These are phyloP conservation scores for Clavulina sp. DNA, from an alignment of 768 basidiomycete genomes.

Conservation along the genomic window DNA sequence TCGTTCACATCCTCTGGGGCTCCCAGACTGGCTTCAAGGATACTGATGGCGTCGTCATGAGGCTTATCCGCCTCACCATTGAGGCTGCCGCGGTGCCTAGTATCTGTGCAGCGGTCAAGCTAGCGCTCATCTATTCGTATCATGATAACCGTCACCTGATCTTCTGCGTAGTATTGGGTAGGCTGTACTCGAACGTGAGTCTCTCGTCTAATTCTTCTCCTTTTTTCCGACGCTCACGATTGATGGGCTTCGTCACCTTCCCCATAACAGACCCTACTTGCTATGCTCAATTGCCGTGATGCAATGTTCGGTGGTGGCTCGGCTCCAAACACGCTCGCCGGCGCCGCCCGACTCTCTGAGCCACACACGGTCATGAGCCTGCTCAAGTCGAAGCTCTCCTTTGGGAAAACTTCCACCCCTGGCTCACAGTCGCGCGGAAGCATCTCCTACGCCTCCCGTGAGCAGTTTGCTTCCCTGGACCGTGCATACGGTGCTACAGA, in stretches of 20 bases:
- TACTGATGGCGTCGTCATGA: neutral
- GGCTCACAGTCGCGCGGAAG: too few relatives aligned
- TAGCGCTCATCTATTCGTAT: neutral
- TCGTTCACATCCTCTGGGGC: neutral
- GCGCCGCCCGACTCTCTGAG: neutral
- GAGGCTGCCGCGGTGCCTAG: neutral
- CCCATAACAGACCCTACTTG: neutral
- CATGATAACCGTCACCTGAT: neutral
- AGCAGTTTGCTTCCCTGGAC: too few relatives aligned
- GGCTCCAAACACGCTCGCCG: neutral
- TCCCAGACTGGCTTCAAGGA: conserved; percentile 2
- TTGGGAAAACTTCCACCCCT: too few relatives aligned
- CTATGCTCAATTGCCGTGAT: conserved; percentile 1
- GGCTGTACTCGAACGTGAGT: conserved; percentile 1
- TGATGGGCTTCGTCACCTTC: neutral
- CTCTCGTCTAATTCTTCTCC: too few relatives aligned
- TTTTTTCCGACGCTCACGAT: neutral
- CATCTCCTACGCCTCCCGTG: too few relatives aligned
- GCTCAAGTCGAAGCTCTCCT: too few relatives aligned
- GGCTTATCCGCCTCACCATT: neutral
- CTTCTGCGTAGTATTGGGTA: neutral
- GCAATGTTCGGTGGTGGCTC: neutral
- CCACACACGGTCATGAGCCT: too few relatives aligned
- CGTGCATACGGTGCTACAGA: too few relatives aligned
- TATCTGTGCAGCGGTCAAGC: neutral